These are phyloP conservation scores for Miscanthus lutarioriparius DNA, from an alignment of 176 grass and related monocot species.

Conservation along the genomic window DNA sequence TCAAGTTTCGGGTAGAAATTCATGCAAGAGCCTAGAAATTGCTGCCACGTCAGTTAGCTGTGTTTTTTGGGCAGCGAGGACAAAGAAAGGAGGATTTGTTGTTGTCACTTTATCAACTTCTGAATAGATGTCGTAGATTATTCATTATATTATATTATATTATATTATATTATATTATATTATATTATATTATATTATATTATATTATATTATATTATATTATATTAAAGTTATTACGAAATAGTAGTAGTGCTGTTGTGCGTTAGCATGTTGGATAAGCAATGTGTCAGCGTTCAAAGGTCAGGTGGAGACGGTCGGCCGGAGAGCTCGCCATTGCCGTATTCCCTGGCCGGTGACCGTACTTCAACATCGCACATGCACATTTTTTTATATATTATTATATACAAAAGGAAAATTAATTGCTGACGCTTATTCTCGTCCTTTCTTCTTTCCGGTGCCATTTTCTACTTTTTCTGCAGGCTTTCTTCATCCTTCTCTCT, in stretches of 20 bases:
- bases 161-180: neutral
- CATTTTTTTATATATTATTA: neutral
- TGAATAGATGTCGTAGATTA: neutral
- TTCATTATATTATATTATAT: neutral
- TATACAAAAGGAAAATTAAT: neutral
- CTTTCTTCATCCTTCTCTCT: neutral
- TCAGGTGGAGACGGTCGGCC: neutral
- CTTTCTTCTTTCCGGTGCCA: neutral
- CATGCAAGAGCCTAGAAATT: neutral
- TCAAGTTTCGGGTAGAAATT: neutral
- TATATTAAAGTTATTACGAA: neutral
- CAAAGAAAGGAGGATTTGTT: neutral
- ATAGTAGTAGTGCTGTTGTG: neutral
- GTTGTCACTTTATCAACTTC: neutral
- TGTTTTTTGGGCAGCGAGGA: no score
- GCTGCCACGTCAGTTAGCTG: neutral
- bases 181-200: neutral
- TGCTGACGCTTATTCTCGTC: neutral
- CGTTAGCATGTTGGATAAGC: neutral
- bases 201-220: neutral
- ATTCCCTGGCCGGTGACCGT: neutral
- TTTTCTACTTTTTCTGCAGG: neutral
- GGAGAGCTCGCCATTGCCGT: constrained; percentile 3
- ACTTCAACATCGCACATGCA: neutral
- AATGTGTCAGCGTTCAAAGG: neutral